These are phyloP conservation scores for Amphibolis antarctica DNA, from an alignment of 106 monocot genomes.

Conservation along the genomic window DNA sequence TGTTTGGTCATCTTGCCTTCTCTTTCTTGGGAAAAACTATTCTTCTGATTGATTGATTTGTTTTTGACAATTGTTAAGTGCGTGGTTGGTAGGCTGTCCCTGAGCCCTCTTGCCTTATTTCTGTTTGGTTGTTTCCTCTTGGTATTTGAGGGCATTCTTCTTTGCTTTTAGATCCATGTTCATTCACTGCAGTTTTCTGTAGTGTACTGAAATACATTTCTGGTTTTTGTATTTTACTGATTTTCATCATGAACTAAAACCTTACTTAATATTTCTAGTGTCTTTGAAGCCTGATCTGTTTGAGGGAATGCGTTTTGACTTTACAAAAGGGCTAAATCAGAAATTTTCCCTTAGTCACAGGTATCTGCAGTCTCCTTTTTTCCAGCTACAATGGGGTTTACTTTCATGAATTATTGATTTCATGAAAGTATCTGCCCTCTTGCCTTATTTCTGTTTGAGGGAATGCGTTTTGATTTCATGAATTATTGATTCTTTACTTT, in stretches of 20 bases:
- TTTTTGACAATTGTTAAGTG: no score
- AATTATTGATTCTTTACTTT: background rate
- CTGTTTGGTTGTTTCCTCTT: no score
- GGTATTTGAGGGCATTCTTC: no score
- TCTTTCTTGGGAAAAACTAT: no score
- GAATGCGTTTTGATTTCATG: background rate
- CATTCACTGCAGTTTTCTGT: background rate
- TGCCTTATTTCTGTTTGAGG: no score
- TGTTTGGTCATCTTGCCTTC: no score
- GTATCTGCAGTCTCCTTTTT: constrained; percentile 14
- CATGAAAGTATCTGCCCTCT: no score
- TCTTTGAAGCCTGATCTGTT: constrained; percentile 94
- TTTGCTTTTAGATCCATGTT: background rate
- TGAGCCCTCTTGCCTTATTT: no score
- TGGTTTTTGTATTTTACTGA: background rate
- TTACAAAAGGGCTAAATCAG: constrained; percentile 90
- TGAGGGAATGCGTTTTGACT: constrained; percentile 93
- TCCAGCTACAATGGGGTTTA: background rate
- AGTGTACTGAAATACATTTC: background rate
- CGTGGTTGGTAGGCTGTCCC: no score
- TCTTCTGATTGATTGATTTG: no score
- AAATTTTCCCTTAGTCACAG: constrained; percentile 95
- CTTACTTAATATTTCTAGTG: constrained; percentile 35
- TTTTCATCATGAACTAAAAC: no score
- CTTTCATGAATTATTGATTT: background rate